phyloP scores from a whole-genome alignment of 2,329 filamentous ascomycete genomes.

The Annulohypoxylon truncatum region DNA sequence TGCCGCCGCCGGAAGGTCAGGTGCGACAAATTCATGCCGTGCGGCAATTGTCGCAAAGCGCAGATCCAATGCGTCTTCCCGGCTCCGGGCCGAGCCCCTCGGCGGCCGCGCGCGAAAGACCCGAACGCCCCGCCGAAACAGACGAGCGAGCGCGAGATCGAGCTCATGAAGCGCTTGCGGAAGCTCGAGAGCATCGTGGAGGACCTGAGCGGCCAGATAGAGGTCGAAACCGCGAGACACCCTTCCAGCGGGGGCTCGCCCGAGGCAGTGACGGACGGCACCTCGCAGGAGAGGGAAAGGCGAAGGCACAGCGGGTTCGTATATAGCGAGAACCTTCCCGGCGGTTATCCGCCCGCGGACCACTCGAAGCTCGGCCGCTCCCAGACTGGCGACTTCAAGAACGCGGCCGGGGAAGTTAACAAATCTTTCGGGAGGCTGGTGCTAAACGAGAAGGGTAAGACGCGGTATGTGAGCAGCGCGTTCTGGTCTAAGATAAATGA shows the following conservation, averaged over 20 bases:
- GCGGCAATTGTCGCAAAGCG: constrained; percentile 78
- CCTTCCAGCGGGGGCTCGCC: constrained; percentile 53
- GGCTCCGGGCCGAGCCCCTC: constrained; percentile 76
- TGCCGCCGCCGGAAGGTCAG: constrained; percentile 72
- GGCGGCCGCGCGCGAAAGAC: constrained; percentile 73
- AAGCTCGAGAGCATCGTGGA: constrained; percentile 82
- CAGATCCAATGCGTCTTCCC: constrained; percentile 80
- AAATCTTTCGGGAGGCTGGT: constrained; percentile 75
- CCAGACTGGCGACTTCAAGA: constrained; percentile 46
- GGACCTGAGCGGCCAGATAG: constrained; percentile 73
- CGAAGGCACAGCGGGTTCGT: constrained; percentile 38
- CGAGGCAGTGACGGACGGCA: constrained; percentile 49
- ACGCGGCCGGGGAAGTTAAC: constrained; percentile 54
- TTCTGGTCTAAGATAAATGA: constrained; percentile 83
- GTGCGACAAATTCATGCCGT: constrained; percentile 82
- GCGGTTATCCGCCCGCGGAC: constrained; percentile 36
- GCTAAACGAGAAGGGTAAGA: constrained; percentile 74
- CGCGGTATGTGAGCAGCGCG: constrained; percentile 79
- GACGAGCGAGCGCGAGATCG: constrained; percentile 71
- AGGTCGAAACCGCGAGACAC: constrained; percentile 61
- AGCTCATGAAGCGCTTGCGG: constrained; percentile 77
- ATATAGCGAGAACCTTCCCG: constrained; percentile 39
- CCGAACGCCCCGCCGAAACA: constrained; percentile 70
- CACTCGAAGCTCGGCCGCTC: constrained; percentile 31
- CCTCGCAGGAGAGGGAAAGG: constrained; percentile 39